Base-by-base conservation (phyloP, 2,329 filamentous ascomycete genomes). In the Westerdykella sp. region DNA sequence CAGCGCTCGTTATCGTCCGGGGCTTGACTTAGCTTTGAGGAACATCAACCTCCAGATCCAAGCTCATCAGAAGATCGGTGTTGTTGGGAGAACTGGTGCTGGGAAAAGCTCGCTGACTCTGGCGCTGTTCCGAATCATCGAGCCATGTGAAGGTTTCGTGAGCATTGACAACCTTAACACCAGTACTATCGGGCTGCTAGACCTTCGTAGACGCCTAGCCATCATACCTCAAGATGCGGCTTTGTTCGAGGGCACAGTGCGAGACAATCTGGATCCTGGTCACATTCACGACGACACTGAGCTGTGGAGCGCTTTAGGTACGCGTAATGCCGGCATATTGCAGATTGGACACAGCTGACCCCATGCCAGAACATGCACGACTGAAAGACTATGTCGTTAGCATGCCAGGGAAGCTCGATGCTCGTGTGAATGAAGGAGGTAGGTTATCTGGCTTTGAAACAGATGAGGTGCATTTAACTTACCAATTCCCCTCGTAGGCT, bases 181-280 rank as follows among this genome's bases (percentile, higher is more conserved):
- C 11, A 91, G 87, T 42, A 81, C 80, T 3, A 96, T 98, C 59
- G 93, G 93, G 2, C 72, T 98, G 41, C 71, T 95, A 42, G 93
- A 98, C 66, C 77, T 98, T 43, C 83, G 93, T 43, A 80, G 90
- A 43, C 83, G 93, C 45, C 75, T 98, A 38, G 91, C 93, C 42
- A 98, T 98, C 60, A 98, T 98, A 54, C 93, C 94, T 4, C 93
- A 98, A 66, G 94, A 98, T 69, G 91, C 93, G 23, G 91, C 91
- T 50, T 79, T 98, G 48, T 98, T 98, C 59, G 88, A 95, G 68
- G 90, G 90, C 40, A 90, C 85, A 7, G 80, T 98, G 50, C 81
- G 93, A 53, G 93, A 98, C 69, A 98, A 98, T 62, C 78, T 97
- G 32, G 93, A 98, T 64, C 94, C 94, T 18, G 87, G 85, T 22